Base-by-base conservation (phyloP, 495 filamentous ascomycete species). In the Aspergillus campestris region DNA sequence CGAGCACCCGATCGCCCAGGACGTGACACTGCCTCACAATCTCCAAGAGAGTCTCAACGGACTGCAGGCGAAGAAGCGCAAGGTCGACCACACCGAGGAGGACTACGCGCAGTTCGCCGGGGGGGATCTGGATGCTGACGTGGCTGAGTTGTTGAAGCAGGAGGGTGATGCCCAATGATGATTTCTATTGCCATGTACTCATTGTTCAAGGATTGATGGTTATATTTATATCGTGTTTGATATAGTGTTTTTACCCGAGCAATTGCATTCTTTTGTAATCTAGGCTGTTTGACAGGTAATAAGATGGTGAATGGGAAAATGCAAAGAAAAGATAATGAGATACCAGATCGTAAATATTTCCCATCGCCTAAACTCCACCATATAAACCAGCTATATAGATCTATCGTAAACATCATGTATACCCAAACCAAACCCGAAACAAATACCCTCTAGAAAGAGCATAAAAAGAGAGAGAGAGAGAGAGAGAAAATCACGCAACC, bases 91-190 rank as follows among this genome's bases (percentile, higher is more conserved):
- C 46, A 69, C 62, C 1, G 78, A 81, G 36, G 83, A 85, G 31
- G 81, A 83, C 36, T 84, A 87, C 52, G 79, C 79, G 5, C 78
- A 82, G 41, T 79, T 88, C 40, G 84, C 80, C 0, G 71, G 70
- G 9, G 77, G 72, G 49, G 88, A 81, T 28, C 70, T 94, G 51
- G 87, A 94, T 56, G 81, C 84, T 1, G 87, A 91, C 62, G 84
- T 94, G 30, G 81, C 82, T n/a, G 84, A 88, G 47, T 78, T 90
- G 62, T 68, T 94, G 47, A 74, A 79, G 42, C 75, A 79, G 33
- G 71, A 80, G 48, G 65, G 62, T 31, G 32, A 42, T 32, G 15
- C 45, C 28, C 45, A 50, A 24, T 24, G 18, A 24, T 24, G 4
- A 24, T 4, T 24, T 24, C 18, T 24, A 24, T 24, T 24, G 18